These are phyloP conservation scores for Yamadazyma atmosphaerica DNA, from an alignment of 1,139 yeast genomes.

Conservation along the genomic window DNA sequence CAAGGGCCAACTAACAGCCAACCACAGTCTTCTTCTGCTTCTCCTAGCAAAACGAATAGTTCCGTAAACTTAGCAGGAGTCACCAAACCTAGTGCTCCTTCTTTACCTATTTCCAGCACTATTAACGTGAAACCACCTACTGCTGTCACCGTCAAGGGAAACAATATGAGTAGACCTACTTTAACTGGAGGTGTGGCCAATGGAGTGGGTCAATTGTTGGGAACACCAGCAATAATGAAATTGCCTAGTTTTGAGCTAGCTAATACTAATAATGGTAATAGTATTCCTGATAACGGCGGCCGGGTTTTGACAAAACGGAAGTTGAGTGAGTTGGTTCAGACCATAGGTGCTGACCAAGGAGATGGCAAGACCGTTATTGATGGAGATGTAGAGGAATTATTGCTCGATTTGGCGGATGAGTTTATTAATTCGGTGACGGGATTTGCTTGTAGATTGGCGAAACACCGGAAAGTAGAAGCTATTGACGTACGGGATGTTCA, in stretches of 20 bases:
- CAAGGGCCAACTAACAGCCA: slow-evolving; percentile 4
- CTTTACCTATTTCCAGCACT: slow-evolving; percentile 70
- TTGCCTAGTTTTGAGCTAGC: slow-evolving; percentile 83
- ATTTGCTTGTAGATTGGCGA: slow-evolving; percentile 92
- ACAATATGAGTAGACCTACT: slow-evolving; percentile 65
- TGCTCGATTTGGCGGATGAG: slow-evolving; percentile 93
- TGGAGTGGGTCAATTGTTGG: slow-evolving; percentile 54
- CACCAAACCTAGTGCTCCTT: slow-evolving; percentile 67
- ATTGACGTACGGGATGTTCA: slow-evolving; percentile 90
- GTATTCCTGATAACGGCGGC: slow-evolving; percentile 56
- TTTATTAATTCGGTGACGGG: slow-evolving; percentile 87
- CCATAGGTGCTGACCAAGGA: slow-evolving; percentile 81
- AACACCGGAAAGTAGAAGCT: slow-evolving; percentile 87
- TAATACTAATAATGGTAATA: slow-evolving; percentile 31
- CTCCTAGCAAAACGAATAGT: slow-evolving; percentile 11
- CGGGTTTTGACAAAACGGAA: slow-evolving; percentile 88
- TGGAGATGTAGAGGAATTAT: slow-evolving; percentile 91
- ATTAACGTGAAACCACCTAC: slow-evolving; percentile 65
- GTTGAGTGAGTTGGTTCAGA: slow-evolving; percentile 77
- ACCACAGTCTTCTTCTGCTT: slow-evolving; percentile 9
- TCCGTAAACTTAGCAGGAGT: slow-evolving; percentile 39
- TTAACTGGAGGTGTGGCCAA: slow-evolving; percentile 84
- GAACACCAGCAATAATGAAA: slow-evolving; percentile 74
- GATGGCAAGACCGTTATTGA: slow-evolving; percentile 90
- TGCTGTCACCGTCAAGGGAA: slow-evolving; percentile 57